Base-by-base conservation (phyloP, 129 eudicot species). In the Apium graveolens region DNA sequence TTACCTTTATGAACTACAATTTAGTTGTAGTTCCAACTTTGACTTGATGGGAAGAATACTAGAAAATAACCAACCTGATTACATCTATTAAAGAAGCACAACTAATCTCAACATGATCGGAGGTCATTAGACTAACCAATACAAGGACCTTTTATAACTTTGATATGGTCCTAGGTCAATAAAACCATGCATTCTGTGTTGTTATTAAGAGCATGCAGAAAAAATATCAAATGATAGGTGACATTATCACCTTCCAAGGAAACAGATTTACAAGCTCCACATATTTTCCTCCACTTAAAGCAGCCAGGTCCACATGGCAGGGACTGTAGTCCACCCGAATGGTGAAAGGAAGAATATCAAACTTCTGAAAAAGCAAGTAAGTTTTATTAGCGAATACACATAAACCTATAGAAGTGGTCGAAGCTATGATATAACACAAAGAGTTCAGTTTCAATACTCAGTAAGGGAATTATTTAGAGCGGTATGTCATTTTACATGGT, bases 251-350 rank as follows among this genome's bases (percentile, higher is more conserved):
- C 99, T 92, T 95, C 99, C 99, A 95, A 14, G 95, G 94, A 80
- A 89, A 92, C 21, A 92, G 89, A 84, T 95, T 95, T 53, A 92
- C 97, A 84, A 95, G 96, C 79, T 95, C 97, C 82, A 90, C 99
- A 81, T 88, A 95, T 83, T 90, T 95, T 78, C 99, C 97, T 44
- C 91, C 92, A 79, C 99, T 89, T 82, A 95, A 76, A 62, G 97
- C 97, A 68, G 91, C 90, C 48, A 95, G 86, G 85, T 95, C 99
- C 83, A 95, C 94, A 73, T 77, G 96, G 85, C 87, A 83, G 72
- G 99, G 97, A 76, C 85, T 85, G 86, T 95, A 95, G 84, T 95
- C 99, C 72, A 95, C 94, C 74, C 97, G 94, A 78, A 92, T 41
- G 46, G 84, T 76, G 43, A 90, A 80, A 37, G 97, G 92, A 80